A percentile compares a stretch with the other conserved stretches of the same genome.
These are phyloP conservation scores for Rhizophora apiculata DNA, from an alignment of 345 rosid species.

Conservation along the genomic window DNA sequence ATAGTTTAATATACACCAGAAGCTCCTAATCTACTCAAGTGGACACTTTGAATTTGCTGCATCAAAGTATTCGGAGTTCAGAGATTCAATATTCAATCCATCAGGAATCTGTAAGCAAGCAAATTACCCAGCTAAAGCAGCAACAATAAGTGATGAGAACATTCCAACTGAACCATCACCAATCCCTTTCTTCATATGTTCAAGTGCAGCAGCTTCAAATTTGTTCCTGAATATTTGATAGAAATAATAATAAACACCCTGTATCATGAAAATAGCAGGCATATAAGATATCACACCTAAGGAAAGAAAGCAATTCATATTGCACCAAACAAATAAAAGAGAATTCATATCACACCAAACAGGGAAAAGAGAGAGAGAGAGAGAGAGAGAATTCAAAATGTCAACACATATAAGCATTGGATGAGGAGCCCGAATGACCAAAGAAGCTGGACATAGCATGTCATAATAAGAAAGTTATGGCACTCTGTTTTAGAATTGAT, in stretches of 20 bases:
- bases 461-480: too few species aligned
- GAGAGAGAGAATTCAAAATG: too few species aligned
- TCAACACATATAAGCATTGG: too few species aligned
- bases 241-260: constrained; percentile 99
- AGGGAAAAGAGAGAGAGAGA: neutral
- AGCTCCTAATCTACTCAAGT: neutral
- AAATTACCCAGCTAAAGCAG: constrained; percentile 88
- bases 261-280: constrained; percentile 44
- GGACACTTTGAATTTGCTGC: neutral
- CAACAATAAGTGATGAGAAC: constrained; percentile 86
- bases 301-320: neutral
- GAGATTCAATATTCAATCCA: neutral
- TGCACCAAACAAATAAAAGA: constrained; percentile 4
- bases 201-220: constrained; percentile 70
- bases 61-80: neutral
- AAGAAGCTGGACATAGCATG: too few species aligned
- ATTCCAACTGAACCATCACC: constrained; percentile 98
- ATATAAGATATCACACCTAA: constrained; percentile 28
- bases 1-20: neutral
- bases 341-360: neutral
- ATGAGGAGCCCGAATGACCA: too few species aligned
- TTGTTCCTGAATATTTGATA: constrained; percentile 97
- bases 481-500: too few species aligned
- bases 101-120: neutral
- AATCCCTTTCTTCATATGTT: constrained; percentile 51